Evolutionary conservation across 2,329 filamentous ascomycete species (phyloP).

Genomic region (Zymoseptoria pseudotritici): DNA sequence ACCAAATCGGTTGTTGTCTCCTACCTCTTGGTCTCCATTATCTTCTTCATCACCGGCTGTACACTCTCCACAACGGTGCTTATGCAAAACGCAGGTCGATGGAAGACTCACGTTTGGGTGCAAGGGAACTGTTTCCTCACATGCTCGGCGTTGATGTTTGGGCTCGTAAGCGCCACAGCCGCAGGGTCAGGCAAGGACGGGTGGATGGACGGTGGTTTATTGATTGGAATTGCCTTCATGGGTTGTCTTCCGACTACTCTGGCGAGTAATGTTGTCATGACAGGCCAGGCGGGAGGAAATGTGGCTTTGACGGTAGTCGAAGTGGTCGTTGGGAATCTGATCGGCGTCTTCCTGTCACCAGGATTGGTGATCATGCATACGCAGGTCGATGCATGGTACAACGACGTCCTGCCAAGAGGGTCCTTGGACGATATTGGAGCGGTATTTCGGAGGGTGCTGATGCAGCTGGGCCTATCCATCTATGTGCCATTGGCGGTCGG

Average conservation of each 20-base stretch:
- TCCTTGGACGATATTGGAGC: slow-evolving; percentile 46
- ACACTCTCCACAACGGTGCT: slow-evolving; percentile 59
- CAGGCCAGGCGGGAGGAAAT: slow-evolving; percentile 59
- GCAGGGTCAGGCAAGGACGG: slow-evolving; percentile 30
- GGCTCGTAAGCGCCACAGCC: slow-evolving; percentile 45
- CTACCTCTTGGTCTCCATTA: slow-evolving; percentile 61
- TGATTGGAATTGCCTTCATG: slow-evolving; percentile 60
- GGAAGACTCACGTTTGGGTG: slow-evolving; percentile 60
- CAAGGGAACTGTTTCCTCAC: slow-evolving; percentile 61
- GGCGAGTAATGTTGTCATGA: slow-evolving; percentile 68
- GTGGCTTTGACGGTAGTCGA: slow-evolving; percentile 44
- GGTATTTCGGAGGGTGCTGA: slow-evolving; percentile 61
- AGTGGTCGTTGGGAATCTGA: slow-evolving; percentile 62
- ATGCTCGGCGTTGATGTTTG: slow-evolving; percentile 56
- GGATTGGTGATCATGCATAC: slow-evolving; percentile 57
- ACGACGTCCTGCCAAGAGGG: slow-evolving; percentile 50
- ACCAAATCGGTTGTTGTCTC: slow-evolving; percentile 48
- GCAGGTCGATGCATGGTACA: slow-evolving; percentile 45
- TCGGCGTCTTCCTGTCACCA: slow-evolving; percentile 61
- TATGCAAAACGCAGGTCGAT: slow-evolving; percentile 54
- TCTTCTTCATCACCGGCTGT: slow-evolving; percentile 65
- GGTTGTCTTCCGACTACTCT: slow-evolving; percentile 67
- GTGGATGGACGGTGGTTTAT: slow-evolving; percentile 55
- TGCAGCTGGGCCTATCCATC: slow-evolving; percentile 60
- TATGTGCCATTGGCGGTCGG: slow-evolving; percentile 56